phyloP scores from a whole-genome alignment of 495 filamentous ascomycete genomes.

The Massariosphaeria phaeospora region DNA sequence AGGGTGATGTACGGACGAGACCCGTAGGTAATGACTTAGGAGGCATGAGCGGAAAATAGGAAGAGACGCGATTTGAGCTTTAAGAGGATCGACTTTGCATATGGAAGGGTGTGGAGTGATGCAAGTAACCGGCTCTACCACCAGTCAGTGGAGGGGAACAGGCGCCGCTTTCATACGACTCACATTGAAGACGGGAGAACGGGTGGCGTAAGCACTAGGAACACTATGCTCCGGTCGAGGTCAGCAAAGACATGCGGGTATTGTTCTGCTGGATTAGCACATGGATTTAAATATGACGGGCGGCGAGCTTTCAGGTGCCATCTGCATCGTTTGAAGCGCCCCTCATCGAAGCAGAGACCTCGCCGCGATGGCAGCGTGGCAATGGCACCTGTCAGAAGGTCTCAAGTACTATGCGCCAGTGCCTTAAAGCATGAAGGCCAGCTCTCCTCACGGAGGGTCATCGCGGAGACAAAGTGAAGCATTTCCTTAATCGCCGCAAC shows the following conservation, averaged over 20 bases:
- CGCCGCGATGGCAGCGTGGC: conserved; percentile 2
- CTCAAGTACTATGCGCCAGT: background rate
- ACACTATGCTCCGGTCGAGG: conserved; percentile 20
- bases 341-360: conserved; percentile 6
- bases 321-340: conserved; percentile 19
- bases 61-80: conserved; percentile 10
- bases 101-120: conserved; percentile 28
- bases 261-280: conserved; percentile 26
- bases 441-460: conserved; percentile 15
- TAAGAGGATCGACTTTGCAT: conserved; percentile 30
- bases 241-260: conserved; percentile 23
- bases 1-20: conserved; percentile 8
- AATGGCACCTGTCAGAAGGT: conserved; percentile 4
- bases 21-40: conserved; percentile 16
- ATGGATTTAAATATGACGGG: conserved; percentile 32
- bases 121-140: conserved; percentile 22
- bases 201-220: conserved; percentile 33
- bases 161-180: conserved; percentile 25
- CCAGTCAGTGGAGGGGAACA: conserved; percentile 28
- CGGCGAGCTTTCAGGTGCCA: conserved; percentile 24
- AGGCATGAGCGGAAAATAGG: conserved; percentile 21
- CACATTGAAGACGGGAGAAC: conserved; percentile 31
- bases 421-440: conserved; percentile 17
- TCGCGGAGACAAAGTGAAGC: conserved; percentile 4
- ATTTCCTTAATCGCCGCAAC: conserved; percentile 21